Conservation (phyloP, 2,329 filamentous ascomycete species). For the Stachybotrys chlorohalonatus region DNA sequence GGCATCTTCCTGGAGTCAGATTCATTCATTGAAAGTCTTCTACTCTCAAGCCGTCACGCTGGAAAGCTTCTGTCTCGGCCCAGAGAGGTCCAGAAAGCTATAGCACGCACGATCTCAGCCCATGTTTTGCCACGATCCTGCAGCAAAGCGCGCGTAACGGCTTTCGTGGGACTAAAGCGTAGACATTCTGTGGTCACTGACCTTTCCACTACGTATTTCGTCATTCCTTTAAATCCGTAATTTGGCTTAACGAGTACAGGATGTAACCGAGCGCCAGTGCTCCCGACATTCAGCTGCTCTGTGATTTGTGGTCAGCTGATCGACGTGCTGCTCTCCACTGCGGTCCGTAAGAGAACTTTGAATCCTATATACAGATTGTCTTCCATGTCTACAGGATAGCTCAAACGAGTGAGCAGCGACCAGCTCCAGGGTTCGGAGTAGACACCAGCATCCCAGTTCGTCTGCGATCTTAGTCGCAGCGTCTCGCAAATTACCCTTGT, state of each 20-base stretch:
- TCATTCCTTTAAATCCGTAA: neutral
- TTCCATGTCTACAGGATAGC: too few species aligned
- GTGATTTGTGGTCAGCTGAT: neutral
- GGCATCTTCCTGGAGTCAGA: too few species aligned
- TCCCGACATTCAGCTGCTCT: too few species aligned
- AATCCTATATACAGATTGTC: too few species aligned
- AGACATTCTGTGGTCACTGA: neutral
- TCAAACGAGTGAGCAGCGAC: too few species aligned
- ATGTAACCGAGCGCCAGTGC: neutral
- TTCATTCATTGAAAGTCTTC: too few species aligned
- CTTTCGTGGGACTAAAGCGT: conserved; percentile 1
- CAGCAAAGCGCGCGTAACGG: conserved; percentile 3
- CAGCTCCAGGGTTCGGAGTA: too few species aligned
- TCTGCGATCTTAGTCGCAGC: too few species aligned
- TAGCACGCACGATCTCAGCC: conserved; percentile 5
- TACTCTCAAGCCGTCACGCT: too few species aligned
- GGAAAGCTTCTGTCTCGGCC: neutral
- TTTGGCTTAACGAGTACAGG: neutral
- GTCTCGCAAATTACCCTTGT: neutral
- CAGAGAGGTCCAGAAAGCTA: conserved; percentile 1
- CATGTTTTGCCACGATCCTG: conserved; percentile 6
- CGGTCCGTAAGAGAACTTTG: too few species aligned
- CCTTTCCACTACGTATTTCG: neutral
- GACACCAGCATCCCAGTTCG: too few species aligned
- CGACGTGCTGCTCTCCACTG: neutral